Conservation (phyloP, 1,284 basidiomycete genomes). For the Rhodotorula sp. region DNA sequence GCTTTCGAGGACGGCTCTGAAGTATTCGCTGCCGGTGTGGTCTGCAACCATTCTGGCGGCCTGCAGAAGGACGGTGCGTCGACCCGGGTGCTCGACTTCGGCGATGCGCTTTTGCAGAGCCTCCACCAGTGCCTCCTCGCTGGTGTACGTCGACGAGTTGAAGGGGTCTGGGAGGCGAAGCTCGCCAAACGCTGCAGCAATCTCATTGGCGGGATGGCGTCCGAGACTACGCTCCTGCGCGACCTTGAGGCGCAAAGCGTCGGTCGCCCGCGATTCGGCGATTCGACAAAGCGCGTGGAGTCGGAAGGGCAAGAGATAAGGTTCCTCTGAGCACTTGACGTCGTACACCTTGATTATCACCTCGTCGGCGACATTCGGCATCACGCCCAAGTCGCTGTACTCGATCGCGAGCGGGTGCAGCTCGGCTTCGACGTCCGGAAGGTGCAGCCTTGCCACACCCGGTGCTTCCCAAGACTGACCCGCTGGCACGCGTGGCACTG, state of each 20-base stretch:
- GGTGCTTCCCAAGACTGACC: neutral
- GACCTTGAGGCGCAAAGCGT: slow-evolving; percentile 18
- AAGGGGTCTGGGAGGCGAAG: slow-evolving; percentile 56
- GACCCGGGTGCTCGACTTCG: slow-evolving; percentile 22
- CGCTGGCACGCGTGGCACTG: slow-evolving; percentile 14
- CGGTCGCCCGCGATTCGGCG: slow-evolving; percentile 6
- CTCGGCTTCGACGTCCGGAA: no score
- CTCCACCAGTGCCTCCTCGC: slow-evolving; percentile 62
- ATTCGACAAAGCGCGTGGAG: slow-evolving; percentile 21
- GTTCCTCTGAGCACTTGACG: neutral
- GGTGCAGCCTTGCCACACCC: neutral
- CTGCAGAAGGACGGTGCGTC: slow-evolving; percentile 27
- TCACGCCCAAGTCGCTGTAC: slow-evolving; percentile 27
- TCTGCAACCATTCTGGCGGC: slow-evolving; percentile 33
- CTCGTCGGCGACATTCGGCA: slow-evolving; percentile 28
- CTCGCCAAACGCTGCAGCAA: slow-evolving; percentile 28
- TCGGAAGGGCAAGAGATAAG: neutral
- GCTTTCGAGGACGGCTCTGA: slow-evolving; percentile 63
- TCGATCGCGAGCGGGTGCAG: slow-evolving; percentile 13
- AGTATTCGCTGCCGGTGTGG: slow-evolving; percentile 61
- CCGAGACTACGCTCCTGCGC: slow-evolving; percentile 19
- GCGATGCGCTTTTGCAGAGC: slow-evolving; percentile 60
- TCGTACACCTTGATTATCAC: slow-evolving; percentile 24
- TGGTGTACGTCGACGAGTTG: slow-evolving; percentile 55
- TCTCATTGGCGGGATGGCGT: slow-evolving; percentile 3